Evolutionary conservation across 2,329 filamentous ascomycete species (phyloP), one percentile per base, ranked within the genome.

Genomic region (Trichoderma koningiopsis): DNA sequence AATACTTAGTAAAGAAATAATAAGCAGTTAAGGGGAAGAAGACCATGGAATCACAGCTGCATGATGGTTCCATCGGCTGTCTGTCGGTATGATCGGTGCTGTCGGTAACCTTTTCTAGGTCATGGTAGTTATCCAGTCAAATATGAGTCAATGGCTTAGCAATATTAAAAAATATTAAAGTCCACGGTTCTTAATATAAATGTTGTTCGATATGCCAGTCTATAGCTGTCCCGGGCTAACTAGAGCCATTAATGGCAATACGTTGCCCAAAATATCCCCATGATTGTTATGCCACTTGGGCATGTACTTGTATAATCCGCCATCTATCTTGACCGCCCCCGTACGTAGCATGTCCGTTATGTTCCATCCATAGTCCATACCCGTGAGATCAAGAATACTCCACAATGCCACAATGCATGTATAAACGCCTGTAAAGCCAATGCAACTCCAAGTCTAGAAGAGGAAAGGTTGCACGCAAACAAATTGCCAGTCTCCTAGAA

Each of bases 371-470:
- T 57, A 49, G n/a, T 40, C 27, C 33, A 37, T 56, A 22, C n/a
- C 58, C 24, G 29, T 53, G 47, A 55, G 52, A 33, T 6, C 33
- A 53, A 40, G 24, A 27, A 27, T 55, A 4, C 55, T 16, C 40
- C 24, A 37, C 61, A 27, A 27, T 27, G 27, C 49, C 47, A 29
- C 35, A 49, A 67, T 37, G 55, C 29, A 67, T n/a, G 59, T 56
- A 52, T 29, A 66, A 59, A 67, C 64, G 64, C 64, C 64, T 66
- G 37, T 66, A 66, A 43, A 57, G 40, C 62, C 52, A 55, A 19
- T 55, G 27, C 14, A 19, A 24, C 47, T 29, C 27, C 29, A 19
- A 43, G 37, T 49, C 40, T 67, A 49, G 35, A 67, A 37, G 16
- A 59, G 40, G 49, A 67, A 52, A 60, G n/a, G 29, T 27, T 16